Evolutionary conservation across 31 red algal species (phyloP), one percentile per base, ranked within the genome.

Genomic region (Porphyra umbilicalis): DNA sequence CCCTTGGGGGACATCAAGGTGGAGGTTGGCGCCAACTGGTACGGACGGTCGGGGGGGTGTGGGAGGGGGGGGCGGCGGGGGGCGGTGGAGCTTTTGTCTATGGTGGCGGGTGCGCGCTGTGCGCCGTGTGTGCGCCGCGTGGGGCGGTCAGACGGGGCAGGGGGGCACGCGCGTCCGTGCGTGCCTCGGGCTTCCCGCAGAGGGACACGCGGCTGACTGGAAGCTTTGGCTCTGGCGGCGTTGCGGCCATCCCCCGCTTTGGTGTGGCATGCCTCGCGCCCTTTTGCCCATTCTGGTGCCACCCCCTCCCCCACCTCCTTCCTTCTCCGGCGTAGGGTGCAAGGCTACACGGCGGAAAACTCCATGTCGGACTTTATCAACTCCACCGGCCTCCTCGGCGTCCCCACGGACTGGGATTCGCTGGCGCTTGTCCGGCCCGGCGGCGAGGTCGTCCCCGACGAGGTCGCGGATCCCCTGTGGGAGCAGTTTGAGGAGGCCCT

Each of bases 11-110:
- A 81, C 14, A 30, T 81, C 29, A 10, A 32, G 35, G 79, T 82
- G 76, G 85, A 88, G 18, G 29, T 88, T 0, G 85, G 85, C 35
- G 85, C 79, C 38, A 88, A 82, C 25, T 88, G 79, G 79, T 71
- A 7, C 57, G 57, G 7, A 6, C 6, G 0, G 6, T 18, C 25
- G 20, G 57, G 57, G 57, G 16, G 14, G 16, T 57, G 16, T n/a
- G 3, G 2, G 57, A 25, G 57, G 57, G 57, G 20, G 57, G 2
- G 10, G 11, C 30, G 25, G 20, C 13, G 0, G 57, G 44, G 10
- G 44, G 25, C 25, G 13, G 57, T 13, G 57, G 16, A n/a, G 57
- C n/a, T n/a, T n/a, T n/a, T n/a, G n/a, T n/a, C n/a, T n/a, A n/a
- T n/a, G n/a, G n/a, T n/a, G n/a, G n/a, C n/a, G n/a, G n/a, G n/a